Percentiles rank a stretch among this genome's conserved stretches.
Conservation (phyloP, 257 asterid genomes). For the Prunella vulgaris region DNA sequence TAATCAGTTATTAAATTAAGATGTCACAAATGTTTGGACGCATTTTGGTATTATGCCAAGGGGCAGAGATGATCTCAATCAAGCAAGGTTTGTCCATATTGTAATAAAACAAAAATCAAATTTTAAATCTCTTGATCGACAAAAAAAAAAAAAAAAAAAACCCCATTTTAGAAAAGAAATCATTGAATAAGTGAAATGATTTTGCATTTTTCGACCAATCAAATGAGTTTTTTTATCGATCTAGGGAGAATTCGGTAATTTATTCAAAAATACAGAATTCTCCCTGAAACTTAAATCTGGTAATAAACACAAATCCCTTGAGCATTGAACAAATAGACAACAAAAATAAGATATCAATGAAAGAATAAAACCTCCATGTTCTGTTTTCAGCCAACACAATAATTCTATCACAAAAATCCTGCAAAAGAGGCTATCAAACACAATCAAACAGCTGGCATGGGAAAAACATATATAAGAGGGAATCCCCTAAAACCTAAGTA, state of each 20-base stretch:
- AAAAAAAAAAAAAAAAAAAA: too few species aligned
- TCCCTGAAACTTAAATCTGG: too few species aligned
- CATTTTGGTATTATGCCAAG: too few species aligned
- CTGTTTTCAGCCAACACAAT: neutral
- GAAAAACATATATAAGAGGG: neutral
- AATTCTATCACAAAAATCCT: neutral
- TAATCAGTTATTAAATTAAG: too few species aligned
- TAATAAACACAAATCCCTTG: neutral
- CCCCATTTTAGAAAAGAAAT: too few species aligned
- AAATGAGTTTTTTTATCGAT: neutral
- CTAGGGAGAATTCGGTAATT: neutral
- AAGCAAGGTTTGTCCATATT: too few species aligned
- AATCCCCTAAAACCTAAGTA: neutral
- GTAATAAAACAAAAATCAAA: too few species aligned
- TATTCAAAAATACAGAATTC: neutral
- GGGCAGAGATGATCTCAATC: too few species aligned
- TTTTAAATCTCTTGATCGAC: too few species aligned
- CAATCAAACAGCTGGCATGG: neutral
- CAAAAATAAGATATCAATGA: neutral
- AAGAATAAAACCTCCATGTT: slow-evolving; percentile 6
- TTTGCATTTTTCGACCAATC: neutral
- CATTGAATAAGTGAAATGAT: too few species aligned
- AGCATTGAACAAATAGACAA: neutral
- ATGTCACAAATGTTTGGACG: too few species aligned
- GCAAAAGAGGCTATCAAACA: neutral